Conservation (phyloP, 208 protist species). For the Vickermania spadyakhi region DNA sequence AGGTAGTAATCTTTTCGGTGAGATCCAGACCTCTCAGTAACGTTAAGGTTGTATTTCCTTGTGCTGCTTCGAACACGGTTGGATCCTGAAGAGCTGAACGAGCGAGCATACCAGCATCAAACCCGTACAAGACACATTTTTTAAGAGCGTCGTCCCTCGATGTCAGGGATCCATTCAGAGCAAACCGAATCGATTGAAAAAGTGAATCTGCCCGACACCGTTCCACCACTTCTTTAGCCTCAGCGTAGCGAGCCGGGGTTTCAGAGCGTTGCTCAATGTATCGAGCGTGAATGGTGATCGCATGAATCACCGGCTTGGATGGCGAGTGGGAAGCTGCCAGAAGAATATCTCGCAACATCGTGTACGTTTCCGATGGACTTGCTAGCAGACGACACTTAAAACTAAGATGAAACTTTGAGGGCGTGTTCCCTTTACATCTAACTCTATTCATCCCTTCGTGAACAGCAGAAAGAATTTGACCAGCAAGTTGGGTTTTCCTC, state of each 20-base stretch:
- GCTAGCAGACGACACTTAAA: slow-evolving; percentile 69
- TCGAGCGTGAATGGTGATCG: slow-evolving; percentile 83
- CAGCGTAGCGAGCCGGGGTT: slow-evolving; percentile 40
- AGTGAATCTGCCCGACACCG: slow-evolving; percentile 18
- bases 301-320: slow-evolving; percentile 32
- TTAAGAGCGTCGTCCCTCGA: slow-evolving; percentile 30
- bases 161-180: slow-evolving; percentile 53
- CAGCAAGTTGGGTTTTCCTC: slow-evolving; percentile 29
- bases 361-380: slow-evolving; percentile 36
- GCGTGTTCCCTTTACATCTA: too few relatives aligned
- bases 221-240: slow-evolving; percentile 33
- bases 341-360: slow-evolving; percentile 58
- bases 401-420: slow-evolving; percentile 42
- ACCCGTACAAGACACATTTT: slow-evolving; percentile 47
- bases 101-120: slow-evolving; percentile 91
- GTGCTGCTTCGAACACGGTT: slow-evolving; percentile 59
- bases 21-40: too few relatives aligned
- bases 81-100: slow-evolving; percentile 93
- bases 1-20: too few relatives aligned
- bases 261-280: slow-evolving; percentile 47
- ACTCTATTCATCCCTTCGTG: slow-evolving; percentile 13
- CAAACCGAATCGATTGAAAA: slow-evolving; percentile 41
- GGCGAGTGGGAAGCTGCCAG: slow-evolving; percentile 29
- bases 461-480: slow-evolving; percentile 53
- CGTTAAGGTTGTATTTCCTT: too few relatives aligned